Conservation (phyloP, 306 rosid genomes). For the Abrus precatorius region DNA sequence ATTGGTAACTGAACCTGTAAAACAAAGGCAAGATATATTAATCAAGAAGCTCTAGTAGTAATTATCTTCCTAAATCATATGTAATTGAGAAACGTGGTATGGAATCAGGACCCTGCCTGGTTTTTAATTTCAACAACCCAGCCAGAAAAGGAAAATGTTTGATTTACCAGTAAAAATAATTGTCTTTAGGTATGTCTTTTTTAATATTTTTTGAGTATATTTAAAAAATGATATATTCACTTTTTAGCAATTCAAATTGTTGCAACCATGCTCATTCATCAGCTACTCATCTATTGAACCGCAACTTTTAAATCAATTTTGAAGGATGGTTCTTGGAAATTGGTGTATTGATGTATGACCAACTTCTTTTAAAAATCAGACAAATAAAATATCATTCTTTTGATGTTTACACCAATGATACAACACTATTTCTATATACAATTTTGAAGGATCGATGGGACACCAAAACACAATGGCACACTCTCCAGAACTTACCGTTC, state of each 20-base stretch:
- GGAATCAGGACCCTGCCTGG: neutral
- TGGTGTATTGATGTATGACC: neutral
- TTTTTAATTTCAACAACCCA: neutral
- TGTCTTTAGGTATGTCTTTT: too few species aligned
- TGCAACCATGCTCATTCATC: neutral
- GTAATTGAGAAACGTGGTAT: neutral
- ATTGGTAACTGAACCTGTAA: too few species aligned
- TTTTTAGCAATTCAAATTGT: too few species aligned
- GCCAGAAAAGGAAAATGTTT: too few species aligned
- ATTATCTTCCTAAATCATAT: neutral
- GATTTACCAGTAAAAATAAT: too few species aligned
- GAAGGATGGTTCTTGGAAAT: neutral
- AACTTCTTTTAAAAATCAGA: neutral
- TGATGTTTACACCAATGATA: too few species aligned
- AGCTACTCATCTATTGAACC: neutral
- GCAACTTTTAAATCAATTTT: neutral
- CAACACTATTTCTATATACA: too few species aligned
- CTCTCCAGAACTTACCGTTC: slow-evolving; percentile 35
- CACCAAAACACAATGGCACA: neutral
- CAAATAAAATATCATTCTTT: neutral
- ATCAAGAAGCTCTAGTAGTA: neutral
- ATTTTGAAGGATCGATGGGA: too few species aligned
- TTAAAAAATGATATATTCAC: too few species aligned
- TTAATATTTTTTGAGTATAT: too few species aligned
- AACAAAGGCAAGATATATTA: neutral